Evolutionary conservation across 176 grass and related monocot genomes (phyloP), one percentile per base, ranked within the genome.

Genomic region (Saccharum spontaneum): DNA sequence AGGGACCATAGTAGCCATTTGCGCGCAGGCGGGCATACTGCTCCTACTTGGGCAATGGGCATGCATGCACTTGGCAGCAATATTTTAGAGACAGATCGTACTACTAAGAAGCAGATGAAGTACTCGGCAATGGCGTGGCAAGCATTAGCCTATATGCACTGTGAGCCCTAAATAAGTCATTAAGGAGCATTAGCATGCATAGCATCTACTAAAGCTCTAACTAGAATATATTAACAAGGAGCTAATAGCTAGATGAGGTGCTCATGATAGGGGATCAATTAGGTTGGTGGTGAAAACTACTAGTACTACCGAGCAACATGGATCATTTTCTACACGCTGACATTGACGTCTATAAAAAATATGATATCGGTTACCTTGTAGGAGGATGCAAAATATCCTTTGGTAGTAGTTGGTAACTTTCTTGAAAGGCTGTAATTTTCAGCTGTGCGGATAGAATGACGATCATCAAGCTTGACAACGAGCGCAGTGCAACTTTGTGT

Each of bases 91-190:
- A 7, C 45, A 73, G 46, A 79, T 60, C 77, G 78, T 81, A 75
- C 62, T 8, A 45, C 3, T 36, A 36, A 36, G 34, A 36, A 82
- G 43, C 62, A 83, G 43, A 60, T 69, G 62, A 83, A 79, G 64
- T 79, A 46, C 44, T 79, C 79, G 38, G 24, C 67, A 61, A 83
- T 90, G 88, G 43, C 83, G 88, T 90, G 88, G 73, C 84, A 86
- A 73, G 57, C 79, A 90, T 87, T 87, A 90, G 71, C 67, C 8
- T 33, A 73, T 50, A 0, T 5, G 5, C 34, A 43, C 10, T 43
- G n/a, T 17, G 39, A 43, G 5, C 54, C 15, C 67, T 28, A 40
- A 40, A 17, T 39, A 24, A 17, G 28, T 24, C 6, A 60, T 81
- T 81, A 18, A 60, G 36, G 49, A 82, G 80, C 88, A 85, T 85